phyloP scores from a whole-genome alignment of 2,329 filamentous ascomycete species.

The Chrysoporthe austroafricana region DNA sequence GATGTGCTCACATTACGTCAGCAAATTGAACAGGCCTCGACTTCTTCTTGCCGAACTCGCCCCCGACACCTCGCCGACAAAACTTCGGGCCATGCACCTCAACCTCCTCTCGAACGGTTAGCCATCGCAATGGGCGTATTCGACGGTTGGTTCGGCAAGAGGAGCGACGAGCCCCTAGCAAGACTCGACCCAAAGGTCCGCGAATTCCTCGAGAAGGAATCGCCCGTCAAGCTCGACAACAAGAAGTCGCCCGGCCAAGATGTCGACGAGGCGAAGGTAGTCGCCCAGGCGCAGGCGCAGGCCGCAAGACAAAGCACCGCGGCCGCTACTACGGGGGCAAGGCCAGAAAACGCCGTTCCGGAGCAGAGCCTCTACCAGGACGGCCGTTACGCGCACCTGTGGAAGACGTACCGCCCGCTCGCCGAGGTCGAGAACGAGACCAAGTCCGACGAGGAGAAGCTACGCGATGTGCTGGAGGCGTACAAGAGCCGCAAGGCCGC shows the following conservation, averaged over 20 bases:
- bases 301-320: conserved; percentile 8
- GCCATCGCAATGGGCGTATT: conserved; percentile 59
- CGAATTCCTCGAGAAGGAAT: conserved; percentile 83
- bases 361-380: conserved; percentile 59
- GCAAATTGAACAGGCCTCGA: background rate
- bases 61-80: conserved; percentile 20
- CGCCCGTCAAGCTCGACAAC: conserved; percentile 68
- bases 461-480: conserved; percentile 77
- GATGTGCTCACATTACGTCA: background rate
- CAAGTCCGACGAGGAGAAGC: conserved; percentile 78
- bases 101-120: conserved; percentile 1
- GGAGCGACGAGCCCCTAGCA: conserved; percentile 65
- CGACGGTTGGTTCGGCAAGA: conserved; percentile 52
- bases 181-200: conserved; percentile 82
- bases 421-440: conserved; percentile 68
- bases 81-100: conserved; percentile 11
- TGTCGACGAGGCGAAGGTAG: conserved; percentile 13
- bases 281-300: conserved; percentile 6
- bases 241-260: conserved; percentile 21
- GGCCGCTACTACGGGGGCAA: background rate
- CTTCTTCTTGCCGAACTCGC: conserved; percentile 25
- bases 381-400: conserved; percentile 79
- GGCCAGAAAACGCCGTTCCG: conserved; percentile 43
- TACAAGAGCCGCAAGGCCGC: conserved; percentile 81
- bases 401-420: conserved; percentile 86